A percentile compares a stretch with the other conserved stretches of the same genome.
phyloP scores from a whole-genome alignment of 2,329 filamentous ascomycete species.

The Akanthomyces muscarius region DNA sequence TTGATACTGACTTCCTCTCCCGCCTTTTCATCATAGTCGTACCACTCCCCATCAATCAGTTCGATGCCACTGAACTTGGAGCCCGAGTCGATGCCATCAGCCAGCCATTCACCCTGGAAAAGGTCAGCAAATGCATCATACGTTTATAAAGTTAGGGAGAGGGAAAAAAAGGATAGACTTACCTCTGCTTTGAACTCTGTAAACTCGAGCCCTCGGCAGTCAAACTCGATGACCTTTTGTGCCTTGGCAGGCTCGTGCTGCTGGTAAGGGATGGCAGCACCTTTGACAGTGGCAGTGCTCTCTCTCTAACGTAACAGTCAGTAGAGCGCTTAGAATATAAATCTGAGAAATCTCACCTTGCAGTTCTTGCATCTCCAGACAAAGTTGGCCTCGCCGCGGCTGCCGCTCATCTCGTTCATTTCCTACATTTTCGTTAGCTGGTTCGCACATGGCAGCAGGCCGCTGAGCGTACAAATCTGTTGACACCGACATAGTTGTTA shows the following conservation, averaged over 20 bases:
- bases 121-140: constrained; percentile 10
- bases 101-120: constrained; percentile 79
- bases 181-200: constrained; percentile 87
- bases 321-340: background rate
- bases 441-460: background rate
- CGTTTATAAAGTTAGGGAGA: background rate
- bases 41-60: constrained; percentile 89
- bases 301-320: constrained; percentile 54
- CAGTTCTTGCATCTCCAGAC: constrained; percentile 99
- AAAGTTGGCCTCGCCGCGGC: constrained; percentile 94
- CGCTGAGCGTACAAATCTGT: constrained; percentile 68
- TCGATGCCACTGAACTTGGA: constrained; percentile 83
- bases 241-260: constrained; percentile 67
- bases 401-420: constrained; percentile 84
- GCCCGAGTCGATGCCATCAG: constrained; percentile 71
- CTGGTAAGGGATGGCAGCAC: constrained; percentile 67
- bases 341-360: constrained; percentile 57
- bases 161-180: constrained; percentile 22
- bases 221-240: constrained; percentile 81
- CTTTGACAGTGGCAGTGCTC: constrained; percentile 79
- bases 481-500: constrained; percentile 80
- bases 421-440: constrained; percentile 54
- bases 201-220: constrained; percentile 92
- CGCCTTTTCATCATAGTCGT: constrained; percentile 93
- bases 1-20: constrained; percentile 90